phyloP scores from a whole-genome alignment of 495 filamentous ascomycete species.

The Ascobolus immersus region DNA sequence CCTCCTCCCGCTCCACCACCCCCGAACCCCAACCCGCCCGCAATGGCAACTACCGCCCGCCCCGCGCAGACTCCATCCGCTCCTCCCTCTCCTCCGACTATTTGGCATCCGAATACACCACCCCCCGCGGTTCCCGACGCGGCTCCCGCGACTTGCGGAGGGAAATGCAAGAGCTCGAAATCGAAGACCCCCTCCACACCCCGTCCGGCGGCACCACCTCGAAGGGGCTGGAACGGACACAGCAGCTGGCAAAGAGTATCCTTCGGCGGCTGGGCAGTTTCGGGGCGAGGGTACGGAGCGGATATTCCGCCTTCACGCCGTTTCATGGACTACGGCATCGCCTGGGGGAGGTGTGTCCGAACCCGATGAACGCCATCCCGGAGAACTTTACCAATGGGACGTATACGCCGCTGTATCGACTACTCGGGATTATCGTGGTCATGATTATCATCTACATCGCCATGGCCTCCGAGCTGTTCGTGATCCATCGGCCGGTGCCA shows the following conservation, averaged over 20 bases:
- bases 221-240: neutral
- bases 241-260: neutral
- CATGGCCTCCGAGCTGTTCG: neutral
- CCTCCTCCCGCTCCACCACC: no score
- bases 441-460: neutral
- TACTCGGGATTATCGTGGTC: neutral
- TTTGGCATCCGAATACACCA: no score
- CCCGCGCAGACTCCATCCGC: no score
- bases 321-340: no score
- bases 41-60: no score
- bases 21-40: no score
- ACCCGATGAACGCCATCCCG: neutral
- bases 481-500: neutral
- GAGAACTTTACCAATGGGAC: neutral
- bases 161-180: constrained; percentile 1
- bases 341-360: no score
- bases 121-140: no score
- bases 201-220: neutral
- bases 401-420: neutral
- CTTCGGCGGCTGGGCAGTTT: neutral
- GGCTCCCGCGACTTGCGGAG: no score
- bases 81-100: no score
- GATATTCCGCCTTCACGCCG: no score
- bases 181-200: neutral
- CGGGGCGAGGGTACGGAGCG: no score